Conservation (phyloP, 257 asterid species). For the Plantago ovata region DNA sequence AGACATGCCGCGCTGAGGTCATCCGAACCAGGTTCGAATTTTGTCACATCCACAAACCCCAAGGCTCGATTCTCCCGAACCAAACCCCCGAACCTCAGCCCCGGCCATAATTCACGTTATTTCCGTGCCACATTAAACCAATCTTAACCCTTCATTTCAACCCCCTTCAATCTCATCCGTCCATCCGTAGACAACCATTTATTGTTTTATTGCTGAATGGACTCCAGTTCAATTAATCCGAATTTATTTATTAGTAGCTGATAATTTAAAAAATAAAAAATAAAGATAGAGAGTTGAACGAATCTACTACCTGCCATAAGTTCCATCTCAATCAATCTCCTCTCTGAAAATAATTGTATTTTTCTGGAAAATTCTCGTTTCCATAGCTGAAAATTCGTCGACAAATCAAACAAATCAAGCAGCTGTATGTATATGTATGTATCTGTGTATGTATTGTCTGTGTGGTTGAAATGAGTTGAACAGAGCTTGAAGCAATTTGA, state of each 20-base stretch:
- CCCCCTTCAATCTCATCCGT: conserved; percentile 10
- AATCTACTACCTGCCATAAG: no score
- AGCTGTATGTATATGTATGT: conserved; percentile 17
- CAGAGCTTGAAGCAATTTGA: neutral
- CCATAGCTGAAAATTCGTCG: conserved; percentile 20
- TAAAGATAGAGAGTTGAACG: no score
- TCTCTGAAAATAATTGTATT: neutral
- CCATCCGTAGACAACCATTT: conserved; percentile 8
- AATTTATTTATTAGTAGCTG: neutral
- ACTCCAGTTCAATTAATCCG: neutral
- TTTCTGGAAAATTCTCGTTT: conserved; percentile 9
- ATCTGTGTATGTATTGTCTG: no score
- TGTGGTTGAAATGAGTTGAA: no score
- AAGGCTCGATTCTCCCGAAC: conserved; percentile 28
- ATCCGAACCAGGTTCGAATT: conserved; percentile 50
- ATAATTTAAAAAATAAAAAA: no score
- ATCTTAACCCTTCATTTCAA: conserved; percentile 23
- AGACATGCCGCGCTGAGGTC: conserved; percentile 45
- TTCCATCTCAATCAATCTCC: conserved; percentile 4
- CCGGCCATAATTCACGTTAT: conserved; percentile 15
- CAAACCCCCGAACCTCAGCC: conserved; percentile 32
- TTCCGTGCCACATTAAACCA: conserved; percentile 6
- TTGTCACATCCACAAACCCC: conserved; percentile 47
- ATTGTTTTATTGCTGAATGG: neutral
- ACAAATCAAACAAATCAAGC: conserved; percentile 12